Conservation (phyloP, 2,329 filamentous ascomycete species). For the Neonectria coccinea region DNA sequence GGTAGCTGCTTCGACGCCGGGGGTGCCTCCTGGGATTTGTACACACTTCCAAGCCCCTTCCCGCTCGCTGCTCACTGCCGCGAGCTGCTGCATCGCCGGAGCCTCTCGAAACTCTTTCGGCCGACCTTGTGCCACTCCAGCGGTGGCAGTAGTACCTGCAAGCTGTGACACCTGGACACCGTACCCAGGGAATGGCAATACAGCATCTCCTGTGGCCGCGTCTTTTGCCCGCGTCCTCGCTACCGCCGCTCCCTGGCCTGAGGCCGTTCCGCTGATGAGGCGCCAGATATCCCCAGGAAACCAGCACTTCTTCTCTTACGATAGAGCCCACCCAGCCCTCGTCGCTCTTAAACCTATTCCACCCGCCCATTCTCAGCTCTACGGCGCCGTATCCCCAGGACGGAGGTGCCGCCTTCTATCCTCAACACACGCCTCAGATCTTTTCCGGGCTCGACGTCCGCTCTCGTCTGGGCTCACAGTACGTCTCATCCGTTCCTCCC, state of each 20-base stretch:
- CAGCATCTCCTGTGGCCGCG: slow-evolving; percentile 45
- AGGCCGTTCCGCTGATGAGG: slow-evolving; percentile 44
- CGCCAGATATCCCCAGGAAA: slow-evolving; percentile 67
- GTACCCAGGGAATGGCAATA: slow-evolving; percentile 48
- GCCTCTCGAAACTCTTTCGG: slow-evolving; percentile 45
- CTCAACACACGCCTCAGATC: slow-evolving; percentile 56
- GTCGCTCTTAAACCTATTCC: slow-evolving; percentile 64
- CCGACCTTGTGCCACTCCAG: slow-evolving; percentile 43
- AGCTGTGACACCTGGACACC: slow-evolving; percentile 46
- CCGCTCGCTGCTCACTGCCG: slow-evolving; percentile 38
- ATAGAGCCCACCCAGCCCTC: slow-evolving; percentile 66
- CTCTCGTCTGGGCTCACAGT: slow-evolving; percentile 67
- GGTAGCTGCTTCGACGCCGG: slow-evolving; percentile 39
- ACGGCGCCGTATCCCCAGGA: slow-evolving; percentile 64
- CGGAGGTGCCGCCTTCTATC: slow-evolving; percentile 60
- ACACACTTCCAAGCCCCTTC: slow-evolving; percentile 29
- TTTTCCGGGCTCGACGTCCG: slow-evolving; percentile 65
- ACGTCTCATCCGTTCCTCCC: slow-evolving; percentile 49
- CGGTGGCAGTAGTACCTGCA: slow-evolving; percentile 45
- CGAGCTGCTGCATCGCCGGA: slow-evolving; percentile 41
- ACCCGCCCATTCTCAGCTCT: slow-evolving; percentile 60
- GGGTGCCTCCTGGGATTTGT: slow-evolving; percentile 34
- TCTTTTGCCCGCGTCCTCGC: slow-evolving; percentile 42
- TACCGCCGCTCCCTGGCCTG: slow-evolving; percentile 33
- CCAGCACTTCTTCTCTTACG: slow-evolving; percentile 63